Conservation (phyloP, 192 early-diverging fungal species). For the Linnemannia hyalina region DNA sequence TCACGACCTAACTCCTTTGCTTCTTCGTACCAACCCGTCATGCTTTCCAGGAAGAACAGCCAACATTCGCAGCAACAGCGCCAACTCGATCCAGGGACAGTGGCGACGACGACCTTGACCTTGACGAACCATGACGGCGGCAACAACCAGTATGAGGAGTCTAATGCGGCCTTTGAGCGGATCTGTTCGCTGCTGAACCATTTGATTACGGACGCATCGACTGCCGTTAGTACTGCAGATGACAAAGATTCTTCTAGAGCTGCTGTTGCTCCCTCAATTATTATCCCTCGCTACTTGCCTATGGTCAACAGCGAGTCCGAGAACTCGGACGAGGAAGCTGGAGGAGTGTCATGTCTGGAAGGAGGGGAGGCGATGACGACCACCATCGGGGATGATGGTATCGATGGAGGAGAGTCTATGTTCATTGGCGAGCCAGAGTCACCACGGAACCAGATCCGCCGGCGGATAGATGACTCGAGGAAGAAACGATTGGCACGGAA, state of each 20-base stretch:
- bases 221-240: constrained; percentile 31
- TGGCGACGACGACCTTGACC: background rate
- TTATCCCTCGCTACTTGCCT: background rate
- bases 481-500: background rate
- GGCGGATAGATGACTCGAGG: background rate
- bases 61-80: background rate
- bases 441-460: constrained; percentile 1
- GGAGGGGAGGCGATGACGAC: background rate
- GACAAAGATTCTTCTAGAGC: background rate
- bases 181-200: constrained; percentile 38
- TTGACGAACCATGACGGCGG: background rate
- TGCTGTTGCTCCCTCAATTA: background rate
- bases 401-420: background rate
- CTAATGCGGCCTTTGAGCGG: constrained; percentile 35
- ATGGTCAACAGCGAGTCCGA: background rate
- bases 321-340: background rate
- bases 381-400: background rate
- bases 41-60: constrained; percentile 4
- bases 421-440: background rate
- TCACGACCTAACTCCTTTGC: constrained; percentile 10
- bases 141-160: constrained; percentile 15
- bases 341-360: background rate
- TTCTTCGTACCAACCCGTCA: background rate
- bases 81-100: background rate
- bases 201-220: constrained; percentile 50